A percentile compares a stretch with the other conserved stretches of the same genome.
These are phyloP conservation scores for Stachybotrys chartarum DNA, from an alignment of 2,329 filamentous ascomycete genomes.

Conservation along the genomic window DNA sequence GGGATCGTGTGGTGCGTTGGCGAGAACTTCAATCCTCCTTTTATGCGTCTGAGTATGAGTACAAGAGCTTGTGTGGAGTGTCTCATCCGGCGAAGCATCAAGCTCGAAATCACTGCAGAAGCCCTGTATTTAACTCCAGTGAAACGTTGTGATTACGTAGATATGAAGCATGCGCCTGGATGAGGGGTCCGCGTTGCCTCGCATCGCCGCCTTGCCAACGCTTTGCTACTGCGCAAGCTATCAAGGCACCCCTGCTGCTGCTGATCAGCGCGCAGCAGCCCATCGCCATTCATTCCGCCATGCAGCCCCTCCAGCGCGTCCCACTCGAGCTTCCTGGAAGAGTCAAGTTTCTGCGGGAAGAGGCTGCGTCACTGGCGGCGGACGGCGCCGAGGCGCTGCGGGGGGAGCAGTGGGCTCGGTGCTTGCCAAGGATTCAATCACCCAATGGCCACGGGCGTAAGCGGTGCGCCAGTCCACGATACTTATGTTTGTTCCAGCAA, in stretches of 20 bases:
- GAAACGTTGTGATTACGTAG: neutral
- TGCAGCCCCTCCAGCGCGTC: neutral
- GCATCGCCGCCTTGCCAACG: neutral
- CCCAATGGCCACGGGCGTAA: too few species aligned
- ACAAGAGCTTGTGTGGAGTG: neutral
- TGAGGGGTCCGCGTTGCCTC: neutral
- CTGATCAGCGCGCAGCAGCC: neutral
- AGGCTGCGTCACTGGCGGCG: neutral
- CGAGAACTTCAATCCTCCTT: neutral
- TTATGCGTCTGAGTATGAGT: neutral
- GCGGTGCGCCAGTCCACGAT: too few species aligned
- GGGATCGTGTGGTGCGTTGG: neutral
- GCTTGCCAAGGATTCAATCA: neutral
- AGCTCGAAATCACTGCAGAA: too few species aligned
- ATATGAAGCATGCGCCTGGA: neutral
- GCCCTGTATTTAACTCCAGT: too few species aligned
- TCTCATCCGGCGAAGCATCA: neutral
- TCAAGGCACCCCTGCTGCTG: neutral
- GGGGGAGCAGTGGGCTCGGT: neutral
- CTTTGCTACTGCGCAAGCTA: neutral
- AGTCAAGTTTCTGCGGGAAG: neutral
- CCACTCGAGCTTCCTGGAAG: neutral
- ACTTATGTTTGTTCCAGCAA: too few species aligned
- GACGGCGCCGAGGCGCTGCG: neutral
- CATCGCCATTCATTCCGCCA: neutral